Evolutionary conservation across 169 alveolate genomes (phyloP).

Genomic region (Babesia caballi): DNA sequence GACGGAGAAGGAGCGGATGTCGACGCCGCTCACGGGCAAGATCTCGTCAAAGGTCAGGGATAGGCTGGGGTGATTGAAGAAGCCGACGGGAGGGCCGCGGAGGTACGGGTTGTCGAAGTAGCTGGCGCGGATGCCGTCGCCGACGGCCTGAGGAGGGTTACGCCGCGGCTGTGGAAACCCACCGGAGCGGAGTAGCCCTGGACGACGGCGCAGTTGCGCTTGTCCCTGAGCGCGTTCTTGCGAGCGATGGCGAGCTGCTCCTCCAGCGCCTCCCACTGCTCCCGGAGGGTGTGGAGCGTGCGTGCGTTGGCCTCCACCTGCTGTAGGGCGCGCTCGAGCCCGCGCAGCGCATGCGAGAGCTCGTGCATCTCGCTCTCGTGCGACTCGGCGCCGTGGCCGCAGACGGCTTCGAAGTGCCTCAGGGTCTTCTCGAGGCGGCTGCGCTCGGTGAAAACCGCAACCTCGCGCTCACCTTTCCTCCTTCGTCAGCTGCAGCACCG

Average conservation of each 20-base stretch:
- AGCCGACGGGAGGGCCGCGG: slow-evolving; percentile 78
- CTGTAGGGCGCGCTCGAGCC: slow-evolving; percentile 52
- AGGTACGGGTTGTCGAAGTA: slow-evolving; percentile 75
- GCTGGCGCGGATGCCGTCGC: slow-evolving; percentile 82
- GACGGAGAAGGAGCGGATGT: slow-evolving; percentile 82
- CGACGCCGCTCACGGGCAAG: slow-evolving; percentile 79
- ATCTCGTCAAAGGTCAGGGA: slow-evolving; percentile 71
- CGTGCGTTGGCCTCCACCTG: slow-evolving; percentile 53
- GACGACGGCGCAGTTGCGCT: slow-evolving; percentile 53
- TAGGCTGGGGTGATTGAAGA: slow-evolving; percentile 67
- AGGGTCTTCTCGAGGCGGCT: slow-evolving; percentile 48
- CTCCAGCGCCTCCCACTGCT: slow-evolving; percentile 29
- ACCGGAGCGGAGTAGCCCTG: slow-evolving; percentile 64
- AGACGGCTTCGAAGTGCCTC: slow-evolving; percentile 47
- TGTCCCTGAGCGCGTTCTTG: slow-evolving; percentile 35
- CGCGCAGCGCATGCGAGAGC: slow-evolving; percentile 23
- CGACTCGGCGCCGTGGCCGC: slow-evolving; percentile 40
- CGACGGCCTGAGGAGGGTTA: slow-evolving; percentile 2
- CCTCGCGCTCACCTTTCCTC: slow-evolving; percentile 33
- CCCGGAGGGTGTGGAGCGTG: slow-evolving; percentile 4
- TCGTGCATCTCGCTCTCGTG: slow-evolving; percentile 29
- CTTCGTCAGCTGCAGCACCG: slow-evolving; percentile 26
- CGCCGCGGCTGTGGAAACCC: not conserved
- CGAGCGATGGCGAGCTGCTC: slow-evolving; percentile 37
- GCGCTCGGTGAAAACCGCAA: not conserved